Evolutionary conservation across 306 rosid genomes (phyloP).

Genomic region (Dalbergia cultrata): DNA sequence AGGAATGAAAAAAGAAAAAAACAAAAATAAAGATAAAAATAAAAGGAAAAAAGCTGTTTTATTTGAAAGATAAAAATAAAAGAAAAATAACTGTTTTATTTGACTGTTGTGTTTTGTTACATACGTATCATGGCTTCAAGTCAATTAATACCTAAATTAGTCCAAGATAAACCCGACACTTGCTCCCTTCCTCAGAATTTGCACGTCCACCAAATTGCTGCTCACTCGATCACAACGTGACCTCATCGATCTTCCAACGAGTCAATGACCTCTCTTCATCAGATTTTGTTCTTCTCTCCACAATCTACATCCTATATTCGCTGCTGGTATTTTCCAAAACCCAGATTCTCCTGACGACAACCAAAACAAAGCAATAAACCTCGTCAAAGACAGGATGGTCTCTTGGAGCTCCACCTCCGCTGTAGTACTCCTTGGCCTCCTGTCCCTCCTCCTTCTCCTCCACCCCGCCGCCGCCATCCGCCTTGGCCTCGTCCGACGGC

Average conservation of each 20-base stretch:
- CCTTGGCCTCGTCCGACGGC: conserved; percentile 43
- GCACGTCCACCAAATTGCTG: background rate
- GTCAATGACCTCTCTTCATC: conserved; percentile 30
- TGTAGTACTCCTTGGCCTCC: conserved; percentile 67
- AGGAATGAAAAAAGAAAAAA: too few species aligned
- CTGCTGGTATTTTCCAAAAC: conserved; percentile 34
- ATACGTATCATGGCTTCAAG: background rate
- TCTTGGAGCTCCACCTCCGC: conserved; percentile 48
- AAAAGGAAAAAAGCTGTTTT: too few species aligned
- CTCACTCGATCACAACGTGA: background rate
- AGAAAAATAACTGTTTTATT: background rate
- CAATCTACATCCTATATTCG: background rate
- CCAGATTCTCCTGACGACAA: conserved; percentile 12
- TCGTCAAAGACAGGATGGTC: conserved; percentile 68
- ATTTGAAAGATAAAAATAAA: background rate
- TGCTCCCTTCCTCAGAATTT: conserved; percentile 46
- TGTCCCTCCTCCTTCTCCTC: conserved; percentile 54
- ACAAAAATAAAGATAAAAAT: too few species aligned
- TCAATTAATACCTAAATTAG: conserved; percentile 25
- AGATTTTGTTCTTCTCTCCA: conserved; percentile 27
- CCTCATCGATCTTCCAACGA: background rate
- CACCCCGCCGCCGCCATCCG: conserved; percentile 49
- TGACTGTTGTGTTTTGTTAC: background rate
- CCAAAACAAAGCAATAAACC: background rate
- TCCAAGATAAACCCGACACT: background rate